A percentile compares a stretch with the other conserved stretches of the same genome.
Conservation (phyloP, 139 green algal genomes). For the Chlorella sorokiniana region DNA sequence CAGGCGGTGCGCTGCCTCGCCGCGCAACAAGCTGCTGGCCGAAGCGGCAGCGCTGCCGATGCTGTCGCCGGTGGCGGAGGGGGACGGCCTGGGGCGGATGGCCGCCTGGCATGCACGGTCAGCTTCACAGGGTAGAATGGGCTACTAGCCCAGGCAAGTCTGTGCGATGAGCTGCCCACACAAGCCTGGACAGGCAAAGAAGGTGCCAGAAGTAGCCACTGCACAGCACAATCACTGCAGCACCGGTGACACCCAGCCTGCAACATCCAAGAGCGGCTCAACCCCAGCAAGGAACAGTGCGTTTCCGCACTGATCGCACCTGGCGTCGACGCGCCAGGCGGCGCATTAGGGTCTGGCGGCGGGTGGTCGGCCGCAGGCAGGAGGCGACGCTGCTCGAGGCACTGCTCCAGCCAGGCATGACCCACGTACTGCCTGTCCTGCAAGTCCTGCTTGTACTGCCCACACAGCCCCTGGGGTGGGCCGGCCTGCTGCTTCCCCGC, state of each 20-base stretch:
- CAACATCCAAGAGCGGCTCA: too few relatives aligned
- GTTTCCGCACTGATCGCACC: too few relatives aligned
- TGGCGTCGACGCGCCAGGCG: not conserved
- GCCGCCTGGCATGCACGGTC: not conserved
- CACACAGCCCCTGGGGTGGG: not conserved
- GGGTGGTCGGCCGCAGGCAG: not conserved
- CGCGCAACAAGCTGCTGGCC: not conserved
- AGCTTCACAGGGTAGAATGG: not conserved
- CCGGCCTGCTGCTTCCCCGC: too few relatives aligned
- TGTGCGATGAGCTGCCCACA: too few relatives aligned
- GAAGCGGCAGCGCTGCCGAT: not conserved
- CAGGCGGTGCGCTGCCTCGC: not conserved
- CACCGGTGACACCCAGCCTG: too few relatives aligned
- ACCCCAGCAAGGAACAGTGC: too few relatives aligned
- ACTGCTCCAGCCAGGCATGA: conserved; percentile 3
- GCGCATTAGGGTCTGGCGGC: not conserved
- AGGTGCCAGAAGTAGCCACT: too few relatives aligned
- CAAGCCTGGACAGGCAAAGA: too few relatives aligned
- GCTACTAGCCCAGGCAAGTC: too few relatives aligned
- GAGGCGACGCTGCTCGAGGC: conserved; percentile 7
- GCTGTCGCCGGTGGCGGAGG: not conserved
- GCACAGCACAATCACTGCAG: too few relatives aligned
- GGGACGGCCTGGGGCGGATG: conserved; percentile 15
- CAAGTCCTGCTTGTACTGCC: not conserved
- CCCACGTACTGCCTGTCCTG: not conserved